Evolutionary conservation across 768 basidiomycete genomes (phyloP), one percentile per base, ranked within the genome.

Genomic region (Pleurotus citrinopileatus): DNA sequence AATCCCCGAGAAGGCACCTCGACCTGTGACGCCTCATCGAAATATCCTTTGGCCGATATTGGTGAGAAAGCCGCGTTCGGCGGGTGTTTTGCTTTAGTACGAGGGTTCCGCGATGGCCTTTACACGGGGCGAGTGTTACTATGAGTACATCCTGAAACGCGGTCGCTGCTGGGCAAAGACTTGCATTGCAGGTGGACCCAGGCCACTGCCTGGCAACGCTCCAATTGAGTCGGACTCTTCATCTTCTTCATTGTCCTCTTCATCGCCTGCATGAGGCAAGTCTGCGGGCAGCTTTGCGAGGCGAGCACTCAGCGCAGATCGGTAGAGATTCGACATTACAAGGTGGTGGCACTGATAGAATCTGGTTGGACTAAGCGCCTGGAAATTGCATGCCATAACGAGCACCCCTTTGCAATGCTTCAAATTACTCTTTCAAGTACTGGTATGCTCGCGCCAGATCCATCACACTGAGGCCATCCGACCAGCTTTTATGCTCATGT

Each of bases 11-110:
- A 63, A 3, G 83, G 76, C 15, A 95, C 83, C 0, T 78, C 66
- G 40, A 98, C 86, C 61, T 93, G 86, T 2, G 87, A 70, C 7
- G 96, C 95, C 58, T 91, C 82, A 0, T 75, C 69, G 64, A 97
- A 98, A 74, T 80, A 96, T 1, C 74, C 74, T 13, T 81, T 70
- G 0, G 91, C 90, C 34, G 89, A 94, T 48, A 97, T 79, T 0
- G 95, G 93, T 0, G 84, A 62, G 59, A 82, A 86, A n/a, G 78
- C 78, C 0, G 85, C 77, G 61, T 86, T 87, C 0, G 83, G 81
- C 3, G 62, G 42, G 47, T 64, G 70, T 55, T 67, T 75, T 43
- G 60, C 55, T 55, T 63, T 65, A 36, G 58, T 55, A 45, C 59
- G 62, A 43, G 60, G 57, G 28, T 61, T 65, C 54, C 47, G 66